Evolutionary conservation across 371 early-diverging fungal species (phyloP).

Genomic region (Funneliformis caledonium): DNA sequence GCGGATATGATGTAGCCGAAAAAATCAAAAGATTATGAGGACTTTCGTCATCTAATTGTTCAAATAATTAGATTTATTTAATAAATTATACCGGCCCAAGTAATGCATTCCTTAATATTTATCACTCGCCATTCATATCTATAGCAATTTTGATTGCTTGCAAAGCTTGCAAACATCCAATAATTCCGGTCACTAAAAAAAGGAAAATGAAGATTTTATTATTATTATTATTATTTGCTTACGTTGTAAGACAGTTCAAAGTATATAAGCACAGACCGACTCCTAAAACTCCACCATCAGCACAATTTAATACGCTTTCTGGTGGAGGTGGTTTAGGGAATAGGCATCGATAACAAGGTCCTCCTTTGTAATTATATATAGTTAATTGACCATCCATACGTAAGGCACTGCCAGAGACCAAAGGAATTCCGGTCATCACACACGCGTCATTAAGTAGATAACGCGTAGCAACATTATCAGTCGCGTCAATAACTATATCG

Average conservation of each 20-base stretch:
- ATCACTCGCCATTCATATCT: conserved; percentile 46
- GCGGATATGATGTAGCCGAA: conserved; percentile 71
- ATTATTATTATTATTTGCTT: not conserved
- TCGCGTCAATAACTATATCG: conserved; percentile 95
- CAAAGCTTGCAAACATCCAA: conserved; percentile 95
- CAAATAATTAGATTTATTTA: not conserved
- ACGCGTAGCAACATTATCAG: conserved; percentile 97
- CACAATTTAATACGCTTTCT: conserved; percentile 88
- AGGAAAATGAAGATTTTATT: not conserved
- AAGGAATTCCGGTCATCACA: conserved; percentile 79
- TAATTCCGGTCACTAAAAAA: conserved; percentile 84
- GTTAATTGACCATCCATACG: conserved; percentile 95
- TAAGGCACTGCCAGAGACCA: conserved; percentile 95
- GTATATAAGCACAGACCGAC: conserved; percentile 56
- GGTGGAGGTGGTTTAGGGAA: conserved; percentile 92
- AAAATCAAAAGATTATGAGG: conserved; percentile 75
- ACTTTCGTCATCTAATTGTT: conserved; percentile 42
- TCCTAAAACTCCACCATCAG: conserved; percentile 98
- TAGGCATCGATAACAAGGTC: conserved; percentile 98
- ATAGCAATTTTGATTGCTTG: conserved; percentile 90
- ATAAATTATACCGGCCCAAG: not conserved
- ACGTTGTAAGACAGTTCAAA: too few species aligned
- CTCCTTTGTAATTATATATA: conserved; percentile 81
- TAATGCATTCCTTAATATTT: not conserved
- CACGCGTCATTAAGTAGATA: conserved; percentile 97